A percentile compares a stretch with the other conserved stretches of the same genome.
Conservation (phyloP, 2,329 filamentous ascomycete genomes). For the Trichophyton benhamiae region DNA sequence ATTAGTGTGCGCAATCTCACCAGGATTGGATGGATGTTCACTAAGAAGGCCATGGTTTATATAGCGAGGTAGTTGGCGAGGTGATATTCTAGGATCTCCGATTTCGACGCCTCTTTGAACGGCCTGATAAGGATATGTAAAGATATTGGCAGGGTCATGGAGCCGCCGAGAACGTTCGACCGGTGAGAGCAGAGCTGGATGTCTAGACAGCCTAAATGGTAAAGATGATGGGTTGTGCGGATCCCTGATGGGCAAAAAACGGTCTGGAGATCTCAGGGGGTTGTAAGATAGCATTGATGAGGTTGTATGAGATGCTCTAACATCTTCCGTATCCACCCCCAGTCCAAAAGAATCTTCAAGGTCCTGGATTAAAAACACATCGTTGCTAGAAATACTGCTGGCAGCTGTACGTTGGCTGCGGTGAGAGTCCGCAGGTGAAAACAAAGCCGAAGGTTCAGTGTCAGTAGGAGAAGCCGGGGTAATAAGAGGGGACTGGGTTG, state of each 20-base stretch:
- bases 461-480: conserved; percentile 2
- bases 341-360: not conserved
- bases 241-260: conserved; percentile 44
- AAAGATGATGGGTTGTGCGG: conserved; percentile 32
- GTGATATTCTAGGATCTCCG: conserved; percentile 14
- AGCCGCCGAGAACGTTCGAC: conserved; percentile 37
- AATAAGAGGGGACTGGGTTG: not conserved
- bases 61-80: conserved; percentile 25
- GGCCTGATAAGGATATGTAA: conserved; percentile 31
- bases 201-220: conserved; percentile 42
- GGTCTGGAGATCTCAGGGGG: conserved; percentile 37
- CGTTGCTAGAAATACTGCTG: conserved; percentile 1
- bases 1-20: not conserved
- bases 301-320: not conserved
- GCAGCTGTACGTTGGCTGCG: not conserved
- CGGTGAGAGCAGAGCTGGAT: conserved; percentile 33
- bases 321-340: not conserved
- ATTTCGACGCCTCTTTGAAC: conserved; percentile 15
- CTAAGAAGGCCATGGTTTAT: conserved; percentile 19
- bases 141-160: conserved; percentile 40
- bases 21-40: conserved; percentile 8
- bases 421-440: not conserved
- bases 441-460: conserved; percentile 1
- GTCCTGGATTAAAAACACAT: not conserved
- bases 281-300: conserved; percentile 8